Evolutionary conservation across 495 filamentous ascomycete species (phyloP), one percentile per base, ranked within the genome.

Genomic region (Penicillium diatomitis): DNA sequence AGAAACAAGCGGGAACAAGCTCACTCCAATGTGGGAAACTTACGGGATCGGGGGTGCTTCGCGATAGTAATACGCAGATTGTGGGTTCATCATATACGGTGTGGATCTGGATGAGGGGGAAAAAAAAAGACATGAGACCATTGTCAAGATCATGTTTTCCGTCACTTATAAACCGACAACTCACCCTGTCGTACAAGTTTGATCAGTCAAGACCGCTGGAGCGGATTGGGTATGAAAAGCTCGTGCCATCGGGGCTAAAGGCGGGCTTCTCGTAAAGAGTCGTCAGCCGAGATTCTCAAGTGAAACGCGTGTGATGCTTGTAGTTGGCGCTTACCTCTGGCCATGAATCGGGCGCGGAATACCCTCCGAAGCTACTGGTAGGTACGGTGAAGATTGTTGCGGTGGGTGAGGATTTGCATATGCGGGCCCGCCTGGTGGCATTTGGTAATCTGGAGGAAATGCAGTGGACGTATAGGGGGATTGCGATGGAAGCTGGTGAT

Each of bases 81-180:
- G 20, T 20, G 20, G 60, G 12, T 48, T 58, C 36, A 61, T 63
- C 52, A 63, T 54, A 50, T 58, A 63, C 34, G 60, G 47, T 20
- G 57, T 32, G 11, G 55, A 46, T 4, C 55, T 4, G 11, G 1
- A n/a, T n/a, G 27, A 2, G 4, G 6, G 5, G 29, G 29, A 27
- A 30, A n/a, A 3, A 31, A 42, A 30, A 5, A 3, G 12, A 4
- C 34, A 29, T 44, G 36, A 33, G 8, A 32, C 4, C 8, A 0
- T n/a, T 12, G 20, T 6, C 12, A 8, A 7, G 12, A 29, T 28
- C 32, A 2, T 4, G 5, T 2, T n/a, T 32, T 32, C 2, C 2
- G 4, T 30, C 8, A 39, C 20, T 20, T 3, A n/a, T 33, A 2
- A 2, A 11, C 38, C 32, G 37, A 9, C n/a, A 50, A 63, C 60